phyloP scores from a whole-genome alignment of 257 asterid genomes.

The Solanum lycopersicoides region DNA sequence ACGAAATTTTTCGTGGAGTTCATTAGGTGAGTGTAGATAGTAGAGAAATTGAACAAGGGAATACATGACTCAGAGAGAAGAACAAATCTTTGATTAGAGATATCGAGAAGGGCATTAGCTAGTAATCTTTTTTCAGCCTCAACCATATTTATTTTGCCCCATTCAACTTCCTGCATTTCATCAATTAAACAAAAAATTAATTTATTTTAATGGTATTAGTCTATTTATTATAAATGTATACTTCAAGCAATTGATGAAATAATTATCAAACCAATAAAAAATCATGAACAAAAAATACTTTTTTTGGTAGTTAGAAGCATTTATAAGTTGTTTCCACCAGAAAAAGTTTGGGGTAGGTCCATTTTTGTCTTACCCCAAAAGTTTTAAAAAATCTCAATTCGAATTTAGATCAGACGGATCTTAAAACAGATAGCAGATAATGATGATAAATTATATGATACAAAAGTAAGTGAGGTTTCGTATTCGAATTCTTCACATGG shows the following conservation, averaged over 20 bases:
- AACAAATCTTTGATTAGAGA: constrained; percentile 69
- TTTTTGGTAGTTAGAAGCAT: not conserved
- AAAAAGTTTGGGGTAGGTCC: not conserved
- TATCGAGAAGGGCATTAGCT: constrained; percentile 81
- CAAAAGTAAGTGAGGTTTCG: not conserved
- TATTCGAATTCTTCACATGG: not conserved
- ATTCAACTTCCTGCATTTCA: constrained; percentile 45
- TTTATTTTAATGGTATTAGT: not conserved
- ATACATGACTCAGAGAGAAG: constrained; percentile 84
- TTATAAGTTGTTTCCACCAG: not conserved
- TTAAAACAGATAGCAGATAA: not conserved
- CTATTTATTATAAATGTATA: not conserved
- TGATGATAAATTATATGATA: accelerated
- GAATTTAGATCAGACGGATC: accelerated
- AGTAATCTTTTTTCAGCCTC: constrained; percentile 82
- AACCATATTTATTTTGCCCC: constrained; percentile 81
- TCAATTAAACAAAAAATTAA: not conserved
- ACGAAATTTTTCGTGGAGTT: constrained; percentile 50
- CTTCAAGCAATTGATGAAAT: not conserved
- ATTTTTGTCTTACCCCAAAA: no score
- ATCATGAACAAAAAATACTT: not conserved
- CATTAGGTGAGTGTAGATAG: constrained; percentile 51
- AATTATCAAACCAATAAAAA: not conserved
- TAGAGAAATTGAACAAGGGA: constrained; percentile 74
- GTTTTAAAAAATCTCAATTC: not conserved